Evolutionary conservation across 257 asterid species (phyloP), one percentile per base, ranked within the genome.

Genomic region (Rhazya stricta): DNA sequence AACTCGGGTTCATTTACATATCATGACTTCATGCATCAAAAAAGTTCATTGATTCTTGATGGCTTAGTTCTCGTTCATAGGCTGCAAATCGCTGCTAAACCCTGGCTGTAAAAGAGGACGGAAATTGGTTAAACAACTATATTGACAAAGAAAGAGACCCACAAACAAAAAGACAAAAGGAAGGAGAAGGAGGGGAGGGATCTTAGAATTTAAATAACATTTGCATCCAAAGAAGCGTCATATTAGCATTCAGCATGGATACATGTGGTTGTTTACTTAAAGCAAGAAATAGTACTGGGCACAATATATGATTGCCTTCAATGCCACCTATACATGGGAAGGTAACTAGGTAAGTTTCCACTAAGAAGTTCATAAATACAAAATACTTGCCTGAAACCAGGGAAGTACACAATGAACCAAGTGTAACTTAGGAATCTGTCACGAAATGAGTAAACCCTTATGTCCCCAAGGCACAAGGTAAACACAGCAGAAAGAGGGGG

Each of bases 1-100:
- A 70, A 67, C 77, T 69, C 63, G 65, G 42, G 42, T 76, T 65
- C 56, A 76, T 79, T 76, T 82, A 79, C 83, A 82, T 62, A 41
- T 51, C 70, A 68, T 67, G 71, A 56, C 66, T 82, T 74, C 79
- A 79, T 43, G 8, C 45, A 75, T 76, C 77, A 79, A 68, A 58
- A 72, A 67, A 50, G 54, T 29, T 71, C 25, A 76, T 51, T 68
- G 75, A 56, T 76, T 75, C 76, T 79, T 29, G 63, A 32, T 58
- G 51, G 72, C 69, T 67, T 61, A 16, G 67, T 61, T 42, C 42
- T 30, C 67, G 60, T 67, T 46, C 16, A 30, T 60, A 37, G 42
- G 30, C 76, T 65, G 73, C 69, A 75, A 67, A 57, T 75, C 10
- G 61, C 48, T 18, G 45, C 73, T 70, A 74, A 68, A 63, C 48